These are phyloP conservation scores for Leishmania martiniquensis DNA, from an alignment of 208 protist genomes.

Conservation along the genomic window DNA sequence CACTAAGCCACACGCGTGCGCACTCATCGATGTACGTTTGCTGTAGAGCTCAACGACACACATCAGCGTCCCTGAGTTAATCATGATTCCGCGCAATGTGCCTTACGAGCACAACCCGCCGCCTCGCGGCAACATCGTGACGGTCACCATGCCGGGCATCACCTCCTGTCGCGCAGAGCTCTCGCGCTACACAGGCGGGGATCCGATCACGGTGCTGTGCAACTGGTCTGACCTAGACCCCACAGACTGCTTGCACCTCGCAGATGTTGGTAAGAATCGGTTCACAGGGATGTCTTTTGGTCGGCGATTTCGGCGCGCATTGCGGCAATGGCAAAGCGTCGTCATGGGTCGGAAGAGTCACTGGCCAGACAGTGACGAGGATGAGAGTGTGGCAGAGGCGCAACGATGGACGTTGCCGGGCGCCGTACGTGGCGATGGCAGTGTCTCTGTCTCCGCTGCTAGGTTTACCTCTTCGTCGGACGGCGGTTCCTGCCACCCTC, in stretches of 20 bases:
- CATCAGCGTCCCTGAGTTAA: not conserved
- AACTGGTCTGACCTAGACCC: slow-evolving; percentile 54
- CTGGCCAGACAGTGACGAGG: not conserved
- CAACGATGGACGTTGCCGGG: too few relatives aligned
- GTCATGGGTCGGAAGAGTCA: slow-evolving; percentile 10
- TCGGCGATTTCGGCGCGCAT: slow-evolving; percentile 1
- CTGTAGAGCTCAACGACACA: not conserved
- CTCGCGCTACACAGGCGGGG: slow-evolving; percentile 70
- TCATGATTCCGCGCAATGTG: slow-evolving; percentile 57
- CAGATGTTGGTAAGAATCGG: slow-evolving; percentile 23
- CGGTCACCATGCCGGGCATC: slow-evolving; percentile 76
- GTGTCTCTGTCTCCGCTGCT: not conserved
- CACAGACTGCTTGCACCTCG: slow-evolving; percentile 17
- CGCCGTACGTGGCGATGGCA: not conserved
- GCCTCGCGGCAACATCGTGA: slow-evolving; percentile 77
- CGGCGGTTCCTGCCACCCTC: not conserved
- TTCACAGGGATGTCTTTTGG: slow-evolving; percentile 16
- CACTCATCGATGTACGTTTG: not conserved
- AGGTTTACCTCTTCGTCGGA: not conserved
- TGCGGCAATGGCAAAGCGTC: slow-evolving; percentile 12
- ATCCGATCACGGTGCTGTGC: slow-evolving; percentile 68
- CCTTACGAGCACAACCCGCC: slow-evolving; percentile 67
- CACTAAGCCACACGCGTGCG: too few relatives aligned
- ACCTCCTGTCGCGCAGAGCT: slow-evolving; percentile 67
- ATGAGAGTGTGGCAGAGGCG: not conserved